Percentiles rank a stretch among this genome's conserved stretches.
Conservation (phyloP, 768 basidiomycete species). For the Trametes meyenii region DNA sequence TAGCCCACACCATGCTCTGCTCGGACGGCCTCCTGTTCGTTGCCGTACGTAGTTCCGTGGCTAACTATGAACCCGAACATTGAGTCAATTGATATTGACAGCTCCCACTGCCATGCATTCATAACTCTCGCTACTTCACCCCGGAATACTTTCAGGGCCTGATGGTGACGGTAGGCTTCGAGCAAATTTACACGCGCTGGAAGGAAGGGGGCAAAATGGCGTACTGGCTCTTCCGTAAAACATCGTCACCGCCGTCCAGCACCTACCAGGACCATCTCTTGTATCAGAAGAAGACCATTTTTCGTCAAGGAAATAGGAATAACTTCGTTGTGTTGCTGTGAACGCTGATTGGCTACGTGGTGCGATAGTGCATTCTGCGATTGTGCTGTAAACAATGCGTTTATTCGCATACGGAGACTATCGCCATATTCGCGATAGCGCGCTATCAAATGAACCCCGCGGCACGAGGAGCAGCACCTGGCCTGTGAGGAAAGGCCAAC, state of each 20-base stretch:
- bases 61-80: conserved; percentile 1
- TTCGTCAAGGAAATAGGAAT: conserved; percentile 73
- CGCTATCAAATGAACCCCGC: too few species aligned
- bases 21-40: conserved; percentile 67
- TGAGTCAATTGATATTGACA: conserved; percentile 31
- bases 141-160: conserved; percentile 56
- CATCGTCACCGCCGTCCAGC: conserved; percentile 36
- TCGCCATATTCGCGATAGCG: neutral
- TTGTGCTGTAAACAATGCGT: too few species aligned
- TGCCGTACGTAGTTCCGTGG: conserved; percentile 50
- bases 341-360: neutral
- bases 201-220: conserved; percentile 78
- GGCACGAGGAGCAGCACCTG: too few species aligned
- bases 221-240: conserved; percentile 81
- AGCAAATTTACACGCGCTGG: conserved; percentile 60
- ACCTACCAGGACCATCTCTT: conserved; percentile 18
- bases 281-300: conserved; percentile 57
- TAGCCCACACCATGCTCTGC: conserved; percentile 59
- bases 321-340: conserved; percentile 69
- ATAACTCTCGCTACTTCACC: conserved; percentile 84
- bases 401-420: neutral
- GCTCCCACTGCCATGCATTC: conserved; percentile 85
- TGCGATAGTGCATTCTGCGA: neutral
- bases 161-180: conserved; percentile 68
- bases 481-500: too few species aligned